Conservation (phyloP, 1,139 yeast species). For the Hyphopichia khmerensis region DNA sequence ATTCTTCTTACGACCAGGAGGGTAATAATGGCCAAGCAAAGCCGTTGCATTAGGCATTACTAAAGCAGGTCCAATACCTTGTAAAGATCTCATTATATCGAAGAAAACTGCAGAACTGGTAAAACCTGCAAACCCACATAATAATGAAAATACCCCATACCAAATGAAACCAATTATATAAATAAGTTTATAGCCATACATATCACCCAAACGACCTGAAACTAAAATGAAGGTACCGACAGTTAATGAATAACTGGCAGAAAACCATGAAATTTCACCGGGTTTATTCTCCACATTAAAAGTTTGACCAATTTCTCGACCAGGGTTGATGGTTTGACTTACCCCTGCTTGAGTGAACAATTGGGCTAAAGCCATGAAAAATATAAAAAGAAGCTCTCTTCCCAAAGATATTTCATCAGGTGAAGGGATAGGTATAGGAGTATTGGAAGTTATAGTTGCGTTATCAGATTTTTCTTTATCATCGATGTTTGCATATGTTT, state of each 20-base stretch:
- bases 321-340: constrained; percentile 44
- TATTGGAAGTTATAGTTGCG: background rate
- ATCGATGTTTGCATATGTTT: too few species aligned
- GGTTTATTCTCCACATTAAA: constrained; percentile 32
- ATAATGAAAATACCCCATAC: constrained; percentile 48
- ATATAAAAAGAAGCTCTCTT: constrained; percentile 21
- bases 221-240: constrained; percentile 62
- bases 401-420: constrained; percentile 16
- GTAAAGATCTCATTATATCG: constrained; percentile 53
- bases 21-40: constrained; percentile 51
- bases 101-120: constrained; percentile 43
- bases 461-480: background rate
- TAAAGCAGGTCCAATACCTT: constrained; percentile 61
- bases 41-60: constrained; percentile 59
- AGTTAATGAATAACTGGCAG: constrained; percentile 57
- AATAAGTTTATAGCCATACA: constrained; percentile 54
- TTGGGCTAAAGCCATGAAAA: constrained; percentile 41
- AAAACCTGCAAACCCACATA: constrained; percentile 51
- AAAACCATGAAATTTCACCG: constrained; percentile 58
- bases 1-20: constrained; percentile 40
- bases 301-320: constrained; percentile 31
- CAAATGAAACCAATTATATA: constrained; percentile 49
- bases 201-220: constrained; percentile 65
- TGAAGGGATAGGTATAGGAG: constrained; percentile 9
- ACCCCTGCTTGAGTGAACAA: constrained; percentile 51